A percentile compares a stretch with the other conserved stretches of the same genome.
Conservation (phyloP, 148 eudicot genomes). For the Fagopyrum esculentum region DNA sequence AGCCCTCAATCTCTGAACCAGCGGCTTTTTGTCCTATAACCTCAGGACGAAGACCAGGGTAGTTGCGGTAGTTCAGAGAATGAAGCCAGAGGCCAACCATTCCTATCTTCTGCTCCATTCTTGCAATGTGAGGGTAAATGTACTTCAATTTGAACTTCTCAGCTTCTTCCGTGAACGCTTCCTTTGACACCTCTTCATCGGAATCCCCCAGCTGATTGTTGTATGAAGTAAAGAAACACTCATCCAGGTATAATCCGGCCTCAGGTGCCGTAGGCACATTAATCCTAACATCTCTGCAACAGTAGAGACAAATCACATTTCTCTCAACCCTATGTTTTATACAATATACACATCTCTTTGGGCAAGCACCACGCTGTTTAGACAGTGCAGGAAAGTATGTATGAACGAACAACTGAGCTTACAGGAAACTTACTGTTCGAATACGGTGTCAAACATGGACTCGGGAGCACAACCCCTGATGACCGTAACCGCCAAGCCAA, state of each 20-base stretch:
- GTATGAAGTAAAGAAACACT: constrained; percentile 84
- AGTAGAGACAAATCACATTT: not conserved
- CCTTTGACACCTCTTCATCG: constrained; percentile 85
- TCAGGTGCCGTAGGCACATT: constrained; percentile 95
- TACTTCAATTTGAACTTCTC: constrained; percentile 76
- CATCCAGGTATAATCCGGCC: constrained; percentile 87
- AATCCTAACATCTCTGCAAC: constrained; percentile 49
- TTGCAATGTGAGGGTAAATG: constrained; percentile 74
- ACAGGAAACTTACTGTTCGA: constrained; percentile 45
- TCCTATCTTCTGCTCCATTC: constrained; percentile 73
- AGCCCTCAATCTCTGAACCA: too few species aligned
- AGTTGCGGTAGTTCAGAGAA: constrained; percentile 74
- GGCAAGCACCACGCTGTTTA: too few species aligned
- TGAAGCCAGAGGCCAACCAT: constrained; percentile 76
- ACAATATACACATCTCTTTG: too few species aligned
- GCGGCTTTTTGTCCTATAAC: too few species aligned
- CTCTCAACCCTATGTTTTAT: not conserved
- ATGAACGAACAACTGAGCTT: not conserved
- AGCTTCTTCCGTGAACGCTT: constrained; percentile 60
- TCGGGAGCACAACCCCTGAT: constrained; percentile 73
- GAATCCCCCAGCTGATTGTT: constrained; percentile 64
- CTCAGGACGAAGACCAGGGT: constrained; percentile 39
- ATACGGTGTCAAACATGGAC: constrained; percentile 55
- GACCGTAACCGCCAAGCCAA: constrained; percentile 80
- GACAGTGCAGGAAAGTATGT: too few species aligned